Conservation (phyloP, 352 stramenopile genomes). For the Pythium scleroteichum region DNA sequence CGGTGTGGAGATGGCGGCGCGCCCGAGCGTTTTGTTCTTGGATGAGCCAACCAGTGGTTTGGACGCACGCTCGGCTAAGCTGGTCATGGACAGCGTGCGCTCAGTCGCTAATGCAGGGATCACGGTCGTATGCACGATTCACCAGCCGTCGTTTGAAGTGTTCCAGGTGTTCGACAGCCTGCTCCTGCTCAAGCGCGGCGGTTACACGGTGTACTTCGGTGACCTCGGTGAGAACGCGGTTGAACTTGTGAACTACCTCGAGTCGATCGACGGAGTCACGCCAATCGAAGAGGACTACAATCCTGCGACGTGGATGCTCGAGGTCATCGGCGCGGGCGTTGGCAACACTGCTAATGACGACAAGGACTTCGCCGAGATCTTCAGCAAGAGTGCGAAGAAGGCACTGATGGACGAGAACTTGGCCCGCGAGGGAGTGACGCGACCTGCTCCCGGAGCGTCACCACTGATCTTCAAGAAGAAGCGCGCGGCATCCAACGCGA, state of each 20-base stretch:
- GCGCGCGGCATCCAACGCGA: constrained; percentile 75
- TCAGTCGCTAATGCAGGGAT: constrained; percentile 73
- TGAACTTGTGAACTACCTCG: constrained; percentile 49
- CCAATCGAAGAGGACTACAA: constrained; percentile 26
- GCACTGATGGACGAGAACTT: not conserved
- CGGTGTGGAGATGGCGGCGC: constrained; percentile 70
- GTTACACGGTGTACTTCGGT: constrained; percentile 72
- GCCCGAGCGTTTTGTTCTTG: constrained; percentile 82
- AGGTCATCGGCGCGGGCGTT: not conserved
- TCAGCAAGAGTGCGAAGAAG: not conserved
- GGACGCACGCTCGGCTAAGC: constrained; percentile 79
- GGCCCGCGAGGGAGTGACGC: not conserved
- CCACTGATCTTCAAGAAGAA: constrained; percentile 34
- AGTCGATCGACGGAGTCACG: constrained; percentile 44
- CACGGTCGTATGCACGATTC: constrained; percentile 85
- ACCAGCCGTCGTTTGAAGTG: constrained; percentile 85
- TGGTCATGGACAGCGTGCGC: constrained; percentile 84
- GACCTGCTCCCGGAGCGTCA: not conserved
- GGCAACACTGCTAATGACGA: not conserved
- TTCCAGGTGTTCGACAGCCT: constrained; percentile 69
- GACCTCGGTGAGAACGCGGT: constrained; percentile 43
- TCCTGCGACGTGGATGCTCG: constrained; percentile 15
- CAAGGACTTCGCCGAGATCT: not conserved
- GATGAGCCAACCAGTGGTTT: constrained; percentile 83
- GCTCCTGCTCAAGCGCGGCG: constrained; percentile 43